Evolutionary conservation across 1,284 basidiomycete genomes (phyloP).

Genomic region (Microbotryomycetes sp.): DNA sequence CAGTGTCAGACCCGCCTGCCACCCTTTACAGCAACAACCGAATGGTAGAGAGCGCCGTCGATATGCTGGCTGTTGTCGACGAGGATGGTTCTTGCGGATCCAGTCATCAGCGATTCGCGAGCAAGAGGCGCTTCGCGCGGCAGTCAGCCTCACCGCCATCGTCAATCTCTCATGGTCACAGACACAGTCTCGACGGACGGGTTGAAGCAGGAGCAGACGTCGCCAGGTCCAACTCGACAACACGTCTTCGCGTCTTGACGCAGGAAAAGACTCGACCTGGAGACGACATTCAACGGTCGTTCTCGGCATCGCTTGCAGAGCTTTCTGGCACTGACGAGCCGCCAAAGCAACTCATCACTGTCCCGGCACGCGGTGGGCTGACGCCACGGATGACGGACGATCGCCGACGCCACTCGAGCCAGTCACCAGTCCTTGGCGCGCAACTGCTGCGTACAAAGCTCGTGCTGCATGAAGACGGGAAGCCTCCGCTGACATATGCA

Average conservation of each 20-base stretch:
- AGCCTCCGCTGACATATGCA: conserved; percentile 72
- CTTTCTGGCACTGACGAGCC: background rate
- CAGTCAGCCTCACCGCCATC: background rate
- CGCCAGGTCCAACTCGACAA: background rate
- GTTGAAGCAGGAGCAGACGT: background rate
- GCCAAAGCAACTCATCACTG: too few species aligned
- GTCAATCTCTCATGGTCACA: background rate
- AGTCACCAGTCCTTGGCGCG: conserved; percentile 5
- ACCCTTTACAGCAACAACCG: conserved; percentile 23
- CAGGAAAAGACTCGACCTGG: background rate
- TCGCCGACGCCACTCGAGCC: background rate
- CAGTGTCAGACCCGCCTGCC: too few species aligned
- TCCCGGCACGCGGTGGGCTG: too few species aligned
- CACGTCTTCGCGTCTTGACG: background rate
- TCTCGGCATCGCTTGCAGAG: background rate
- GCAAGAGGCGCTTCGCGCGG: background rate
- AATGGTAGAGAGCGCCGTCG: conserved; percentile 29
- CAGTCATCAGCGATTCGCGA: background rate
- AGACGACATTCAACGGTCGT: background rate
- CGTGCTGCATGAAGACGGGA: conserved; percentile 71
- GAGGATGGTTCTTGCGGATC: conserved; percentile 20
- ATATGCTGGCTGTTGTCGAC: conserved; percentile 28
- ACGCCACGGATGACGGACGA: too few species aligned
- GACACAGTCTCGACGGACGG: background rate
- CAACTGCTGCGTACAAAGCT: conserved; percentile 68